Evolutionary conservation across 176 grass and related monocot species (phyloP).

Genomic region (Alopecurus myosuroides): DNA sequence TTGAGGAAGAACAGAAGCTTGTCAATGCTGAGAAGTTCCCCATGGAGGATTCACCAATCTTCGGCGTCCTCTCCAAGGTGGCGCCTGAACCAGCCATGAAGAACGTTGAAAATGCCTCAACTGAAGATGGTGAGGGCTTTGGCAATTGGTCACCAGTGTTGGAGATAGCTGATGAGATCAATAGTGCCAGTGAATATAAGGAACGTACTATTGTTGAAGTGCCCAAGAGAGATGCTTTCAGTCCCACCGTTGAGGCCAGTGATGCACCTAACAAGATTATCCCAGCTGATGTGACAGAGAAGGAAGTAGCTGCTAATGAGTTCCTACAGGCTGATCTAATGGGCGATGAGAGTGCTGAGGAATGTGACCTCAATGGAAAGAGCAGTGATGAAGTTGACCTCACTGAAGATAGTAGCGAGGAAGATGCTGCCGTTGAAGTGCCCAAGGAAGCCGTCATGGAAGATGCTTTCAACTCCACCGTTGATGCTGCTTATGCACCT

Average conservation of each 20-base stretch:
- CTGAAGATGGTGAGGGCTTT: not conserved
- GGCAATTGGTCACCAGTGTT: slow-evolving; percentile 15
- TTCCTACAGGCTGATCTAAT: not conserved
- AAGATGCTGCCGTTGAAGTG: not conserved
- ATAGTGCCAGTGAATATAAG: not conserved
- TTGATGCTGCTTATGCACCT: not conserved
- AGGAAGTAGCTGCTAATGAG: not conserved
- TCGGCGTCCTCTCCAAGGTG: slow-evolving; percentile 34
- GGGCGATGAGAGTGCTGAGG: not conserved
- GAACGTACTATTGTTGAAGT: not conserved
- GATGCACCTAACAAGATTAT: not conserved
- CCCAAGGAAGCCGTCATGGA: slow-evolving; percentile 1
- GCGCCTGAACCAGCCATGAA: slow-evolving; percentile 12
- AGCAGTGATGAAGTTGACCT: not conserved
- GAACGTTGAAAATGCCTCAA: not conserved
- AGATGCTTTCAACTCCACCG: not conserved
- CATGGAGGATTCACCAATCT: slow-evolving; percentile 50
- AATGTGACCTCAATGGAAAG: not conserved
- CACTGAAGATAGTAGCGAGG: not conserved
- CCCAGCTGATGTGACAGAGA: not conserved
- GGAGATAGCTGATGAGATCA: slow-evolving; percentile 20
- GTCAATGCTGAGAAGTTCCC: slow-evolving; percentile 8
- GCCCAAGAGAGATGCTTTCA: not conserved
- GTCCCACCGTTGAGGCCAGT: not conserved
- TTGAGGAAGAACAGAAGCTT: slow-evolving; percentile 8